Conservation (phyloP, 306 rosid genomes). For the Astragalus membranaceus region DNA sequence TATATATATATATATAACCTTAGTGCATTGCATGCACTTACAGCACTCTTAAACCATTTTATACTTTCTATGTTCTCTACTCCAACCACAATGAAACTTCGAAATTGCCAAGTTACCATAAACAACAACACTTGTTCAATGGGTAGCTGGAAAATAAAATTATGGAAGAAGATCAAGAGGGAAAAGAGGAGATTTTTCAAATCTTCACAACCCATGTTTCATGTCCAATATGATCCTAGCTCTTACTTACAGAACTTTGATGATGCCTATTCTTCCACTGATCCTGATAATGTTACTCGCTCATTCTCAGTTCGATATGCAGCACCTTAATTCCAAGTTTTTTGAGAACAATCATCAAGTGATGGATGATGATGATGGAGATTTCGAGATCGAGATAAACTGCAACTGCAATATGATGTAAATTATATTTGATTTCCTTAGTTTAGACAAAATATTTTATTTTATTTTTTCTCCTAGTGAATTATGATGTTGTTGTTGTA, state of each 20-base stretch:
- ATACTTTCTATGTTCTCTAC: neutral
- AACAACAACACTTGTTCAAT: neutral
- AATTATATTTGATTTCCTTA: neutral
- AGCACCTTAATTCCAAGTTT: constrained; percentile 35
- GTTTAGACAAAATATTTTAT: neutral
- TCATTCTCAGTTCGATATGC: constrained; percentile 83
- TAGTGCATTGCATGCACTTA: constrained; percentile 6
- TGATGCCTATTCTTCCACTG: constrained; percentile 35
- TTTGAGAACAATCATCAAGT: constrained; percentile 8
- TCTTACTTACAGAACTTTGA: constrained; percentile 68
- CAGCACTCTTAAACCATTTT: constrained; percentile 2
- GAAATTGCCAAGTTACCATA: constrained; percentile 10
- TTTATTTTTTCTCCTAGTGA: neutral
- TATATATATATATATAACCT: no score
- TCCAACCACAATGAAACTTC: constrained; percentile 29
- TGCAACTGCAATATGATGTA: neutral
- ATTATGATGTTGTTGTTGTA: constrained; percentile 9
- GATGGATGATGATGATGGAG: neutral
- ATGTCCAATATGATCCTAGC: constrained; percentile 47
- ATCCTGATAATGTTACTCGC: constrained; percentile 44
- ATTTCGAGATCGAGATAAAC: neutral
- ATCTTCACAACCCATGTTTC: constrained; percentile 16
- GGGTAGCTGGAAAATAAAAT: constrained; percentile 26
- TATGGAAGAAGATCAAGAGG: constrained; percentile 62
- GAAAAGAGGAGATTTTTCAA: constrained; percentile 47